phyloP scores from a whole-genome alignment of 768 basidiomycete genomes.

The Clitopilus hobsonii region DNA sequence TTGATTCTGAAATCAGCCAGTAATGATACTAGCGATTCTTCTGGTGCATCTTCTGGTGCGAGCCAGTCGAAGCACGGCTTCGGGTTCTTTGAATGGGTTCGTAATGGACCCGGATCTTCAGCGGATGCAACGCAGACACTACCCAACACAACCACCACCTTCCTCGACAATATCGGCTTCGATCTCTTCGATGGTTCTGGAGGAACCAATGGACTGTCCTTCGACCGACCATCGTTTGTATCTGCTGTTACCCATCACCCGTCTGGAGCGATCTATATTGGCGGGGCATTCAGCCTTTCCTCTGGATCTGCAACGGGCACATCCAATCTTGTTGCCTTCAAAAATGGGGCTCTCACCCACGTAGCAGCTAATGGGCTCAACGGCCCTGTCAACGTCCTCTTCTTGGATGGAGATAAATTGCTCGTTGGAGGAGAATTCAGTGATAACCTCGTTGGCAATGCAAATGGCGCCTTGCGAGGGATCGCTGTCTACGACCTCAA shows the following conservation, averaged over 20 bases:
- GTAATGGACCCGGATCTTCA: slow-evolving; percentile 30
- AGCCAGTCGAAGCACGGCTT: slow-evolving; percentile 47
- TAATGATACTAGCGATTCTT: slow-evolving; percentile 27
- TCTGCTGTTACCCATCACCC: slow-evolving; percentile 60
- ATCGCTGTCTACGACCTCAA: slow-evolving; percentile 71
- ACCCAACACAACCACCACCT: slow-evolving; percentile 66
- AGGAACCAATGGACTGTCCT: slow-evolving; percentile 29
- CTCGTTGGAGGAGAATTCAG: slow-evolving; percentile 89
- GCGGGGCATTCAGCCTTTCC: slow-evolving; percentile 67
- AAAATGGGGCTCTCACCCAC: slow-evolving; percentile 47
- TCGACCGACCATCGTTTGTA: slow-evolving; percentile 34
- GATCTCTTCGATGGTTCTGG: slow-evolving; percentile 62
- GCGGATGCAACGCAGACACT: slow-evolving; percentile 60
- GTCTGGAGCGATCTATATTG: slow-evolving; percentile 65
- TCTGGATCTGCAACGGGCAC: slow-evolving; percentile 51
- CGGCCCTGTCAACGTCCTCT: slow-evolving; percentile 67
- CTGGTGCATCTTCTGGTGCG: slow-evolving; percentile 23
- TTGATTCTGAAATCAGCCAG: slow-evolving; percentile 66
- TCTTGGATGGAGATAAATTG: slow-evolving; percentile 57
- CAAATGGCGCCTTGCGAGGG: slow-evolving; percentile 46
- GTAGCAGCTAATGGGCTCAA: slow-evolving; percentile 72
- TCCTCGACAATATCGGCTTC: slow-evolving; percentile 58
- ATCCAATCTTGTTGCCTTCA: slow-evolving; percentile 72
- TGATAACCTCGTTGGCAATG: slow-evolving; percentile 54
- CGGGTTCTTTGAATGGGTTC: slow-evolving; percentile 89